Evolutionary conservation across 352 stramenopile species (phyloP).

Genomic region (Phytophthora melonis): DNA sequence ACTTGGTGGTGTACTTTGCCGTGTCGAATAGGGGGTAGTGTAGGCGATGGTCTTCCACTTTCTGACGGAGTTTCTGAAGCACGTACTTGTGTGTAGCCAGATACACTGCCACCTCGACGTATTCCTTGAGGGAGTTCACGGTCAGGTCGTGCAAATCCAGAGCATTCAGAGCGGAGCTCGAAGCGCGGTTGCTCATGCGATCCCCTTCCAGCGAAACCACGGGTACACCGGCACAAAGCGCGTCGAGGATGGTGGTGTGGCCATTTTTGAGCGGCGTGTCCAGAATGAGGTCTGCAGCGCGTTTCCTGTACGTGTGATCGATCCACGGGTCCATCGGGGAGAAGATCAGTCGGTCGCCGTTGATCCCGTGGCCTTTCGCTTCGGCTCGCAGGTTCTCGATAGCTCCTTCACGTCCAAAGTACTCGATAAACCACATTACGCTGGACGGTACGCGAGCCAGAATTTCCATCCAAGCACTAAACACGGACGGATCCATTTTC

Average conservation of each 20-base stretch:
- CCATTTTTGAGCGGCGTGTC: slow-evolving; percentile 89
- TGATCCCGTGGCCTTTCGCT: slow-evolving; percentile 60
- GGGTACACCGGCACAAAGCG: slow-evolving; percentile 79
- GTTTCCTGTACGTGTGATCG: slow-evolving; percentile 80
- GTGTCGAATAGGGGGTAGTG: slow-evolving; percentile 77
- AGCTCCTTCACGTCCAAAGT: slow-evolving; percentile 59
- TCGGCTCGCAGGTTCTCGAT: slow-evolving; percentile 59
- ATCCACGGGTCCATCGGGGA: slow-evolving; percentile 74
- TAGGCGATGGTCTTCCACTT: slow-evolving; percentile 55
- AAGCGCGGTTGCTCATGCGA: slow-evolving; percentile 75
- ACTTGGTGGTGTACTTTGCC: slow-evolving; percentile 53
- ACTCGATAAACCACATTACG: slow-evolving; percentile 83
- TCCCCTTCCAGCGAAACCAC: slow-evolving; percentile 74
- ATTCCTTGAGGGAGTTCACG: slow-evolving; percentile 82
- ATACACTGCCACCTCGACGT: slow-evolving; percentile 76
- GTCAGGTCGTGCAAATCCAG: slow-evolving; percentile 62
- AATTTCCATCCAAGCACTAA: slow-evolving; percentile 85
- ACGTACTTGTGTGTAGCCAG: slow-evolving; percentile 50
- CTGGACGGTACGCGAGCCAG: slow-evolving; percentile 67
- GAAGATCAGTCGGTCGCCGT: slow-evolving; percentile 68
- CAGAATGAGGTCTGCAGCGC: slow-evolving; percentile 74
- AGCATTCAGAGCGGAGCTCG: slow-evolving; percentile 63
- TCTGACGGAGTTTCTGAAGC: slow-evolving; percentile 44
- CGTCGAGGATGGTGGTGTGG: slow-evolving; percentile 85
- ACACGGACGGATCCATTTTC: slow-evolving; percentile 85